Conservation (phyloP, 163 green algal genomes). For the Scenedesmus sp. region DNA sequence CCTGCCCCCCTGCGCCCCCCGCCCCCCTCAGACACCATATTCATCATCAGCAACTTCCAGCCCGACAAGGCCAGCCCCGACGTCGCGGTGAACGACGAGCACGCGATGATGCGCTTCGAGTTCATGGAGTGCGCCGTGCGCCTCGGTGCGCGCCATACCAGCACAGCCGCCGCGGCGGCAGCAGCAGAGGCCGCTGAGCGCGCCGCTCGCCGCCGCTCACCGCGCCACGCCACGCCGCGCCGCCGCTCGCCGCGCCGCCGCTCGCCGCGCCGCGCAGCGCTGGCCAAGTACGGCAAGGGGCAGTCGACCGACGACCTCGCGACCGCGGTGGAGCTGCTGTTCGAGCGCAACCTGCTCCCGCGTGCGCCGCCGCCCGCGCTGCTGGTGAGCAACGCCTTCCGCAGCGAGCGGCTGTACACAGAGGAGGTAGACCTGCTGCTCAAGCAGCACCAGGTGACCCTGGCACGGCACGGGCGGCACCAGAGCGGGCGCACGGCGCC, state of each 20-base stretch:
- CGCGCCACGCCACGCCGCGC: too few species aligned
- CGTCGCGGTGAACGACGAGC: conserved; percentile 37
- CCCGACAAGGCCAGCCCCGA: conserved; percentile 69
- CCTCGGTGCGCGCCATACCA: conserved; percentile 46
- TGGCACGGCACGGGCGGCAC: too few species aligned
- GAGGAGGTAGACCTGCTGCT: conserved; percentile 80
- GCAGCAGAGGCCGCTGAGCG: too few species aligned
- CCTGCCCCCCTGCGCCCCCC: background rate
- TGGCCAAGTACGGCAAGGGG: conserved; percentile 82
- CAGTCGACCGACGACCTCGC: conserved; percentile 67
- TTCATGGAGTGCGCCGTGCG: conserved; percentile 79
- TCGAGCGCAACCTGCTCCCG: conserved; percentile 66
- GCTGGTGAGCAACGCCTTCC: conserved; percentile 66
- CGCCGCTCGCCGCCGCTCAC: too few species aligned
- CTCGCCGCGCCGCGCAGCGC: conserved; percentile 30
- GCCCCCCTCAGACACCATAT: too few species aligned
- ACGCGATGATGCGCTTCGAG: conserved; percentile 56
- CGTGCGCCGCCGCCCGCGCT: conserved; percentile 38
- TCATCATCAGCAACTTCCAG: conserved; percentile 48
- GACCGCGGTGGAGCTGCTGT: conserved; percentile 67
- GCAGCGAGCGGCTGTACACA: conserved; percentile 75
- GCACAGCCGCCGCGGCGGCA: conserved; percentile 54
- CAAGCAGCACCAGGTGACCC: conserved; percentile 69
- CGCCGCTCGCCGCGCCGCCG: too few species aligned
- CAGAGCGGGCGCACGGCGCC: too few species aligned